Base-by-base conservation (phyloP, 2,329 filamentous ascomycete genomes). In the Trichoderma atrobrunneum region DNA sequence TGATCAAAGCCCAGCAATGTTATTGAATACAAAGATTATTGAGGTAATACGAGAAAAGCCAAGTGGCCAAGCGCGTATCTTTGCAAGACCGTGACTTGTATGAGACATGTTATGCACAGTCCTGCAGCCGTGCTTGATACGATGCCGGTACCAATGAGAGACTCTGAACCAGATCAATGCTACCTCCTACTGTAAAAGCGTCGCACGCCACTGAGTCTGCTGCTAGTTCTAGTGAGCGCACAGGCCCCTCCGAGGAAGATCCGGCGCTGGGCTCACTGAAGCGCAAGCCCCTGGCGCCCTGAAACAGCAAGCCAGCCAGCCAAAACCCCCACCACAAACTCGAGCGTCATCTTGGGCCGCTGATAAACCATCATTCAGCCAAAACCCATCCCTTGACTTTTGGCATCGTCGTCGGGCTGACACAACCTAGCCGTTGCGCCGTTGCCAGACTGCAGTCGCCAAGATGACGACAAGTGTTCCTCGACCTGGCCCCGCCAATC, bases 401-500 rank as follows among this genome's bases (percentile, higher is more conserved):
- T 62, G 68, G 63, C 63, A 68, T 72, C 70, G 63, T 59, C 8
- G 72, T 72, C 59, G 70, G 70, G 64, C 72, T 68, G 72, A 59
- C 39, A 64, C 56, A 18, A 57, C 39, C 70, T 51, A 68, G 62
- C 63, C 59, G 66, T 61, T 69, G 74, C 71, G 75, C 77, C 74
- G 39, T 74, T 74, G 75, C 63, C 72, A 36, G 48, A 28, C 16
- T 34, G 16, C 28, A 24, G 28, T 30, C 43, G 54, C 32, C 74
- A 73, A 75, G 74, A 75, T 69, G 72, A 82, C 86, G 85, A 77
- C 78, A 74, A 83, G 76, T 71, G 89, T 98, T 76, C 95, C 96
- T 72, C 93, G 95, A 85, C 95, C 95, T 72, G 95, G 95, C 68
- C 95, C 95, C 72, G 95, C 95, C 73, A 94, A 92, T 77, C 86